Percentiles rank a stretch among this genome's conserved stretches.
Conservation (phyloP, 192 early-diverging fungal species). For the Phlyctochytrium arcticum region DNA sequence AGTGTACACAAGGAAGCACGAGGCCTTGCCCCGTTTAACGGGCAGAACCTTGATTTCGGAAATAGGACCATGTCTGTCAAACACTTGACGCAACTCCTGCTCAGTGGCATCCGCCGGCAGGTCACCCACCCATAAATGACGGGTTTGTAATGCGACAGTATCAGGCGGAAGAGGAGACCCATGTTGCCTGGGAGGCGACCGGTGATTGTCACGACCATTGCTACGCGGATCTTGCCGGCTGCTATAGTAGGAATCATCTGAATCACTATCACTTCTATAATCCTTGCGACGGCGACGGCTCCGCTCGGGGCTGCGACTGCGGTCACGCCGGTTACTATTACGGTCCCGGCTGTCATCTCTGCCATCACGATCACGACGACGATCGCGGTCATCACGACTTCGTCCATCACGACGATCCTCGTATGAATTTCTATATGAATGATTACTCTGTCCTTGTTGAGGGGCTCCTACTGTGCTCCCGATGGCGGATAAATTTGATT, state of each 20-base stretch:
- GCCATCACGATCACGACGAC: background rate
- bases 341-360: conserved; percentile 9
- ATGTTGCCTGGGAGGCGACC: background rate
- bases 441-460: background rate
- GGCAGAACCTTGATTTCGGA: conserved; percentile 22
- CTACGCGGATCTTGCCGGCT: background rate
- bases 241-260: conserved; percentile 2
- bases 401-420: background rate
- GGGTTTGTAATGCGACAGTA: conserved; percentile 13
- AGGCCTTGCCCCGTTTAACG: background rate
- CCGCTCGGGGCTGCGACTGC: conserved; percentile 19
- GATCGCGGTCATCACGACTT: conserved; percentile 4
- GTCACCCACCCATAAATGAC: conserved; percentile 25
- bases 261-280: conserved; percentile 19
- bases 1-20: conserved; percentile 16
- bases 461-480: background rate
- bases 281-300: background rate
- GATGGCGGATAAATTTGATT: background rate
- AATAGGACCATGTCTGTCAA: conserved; percentile 20
- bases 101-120: conserved; percentile 14
- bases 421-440: no score
- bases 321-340: background rate
- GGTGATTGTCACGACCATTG: background rate
- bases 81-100: conserved; percentile 9
- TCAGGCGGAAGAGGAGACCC: no score